A percentile compares a stretch with the other conserved stretches of the same genome.
phyloP scores from a whole-genome alignment of 768 basidiomycete species.

The Boletellus ananas region DNA sequence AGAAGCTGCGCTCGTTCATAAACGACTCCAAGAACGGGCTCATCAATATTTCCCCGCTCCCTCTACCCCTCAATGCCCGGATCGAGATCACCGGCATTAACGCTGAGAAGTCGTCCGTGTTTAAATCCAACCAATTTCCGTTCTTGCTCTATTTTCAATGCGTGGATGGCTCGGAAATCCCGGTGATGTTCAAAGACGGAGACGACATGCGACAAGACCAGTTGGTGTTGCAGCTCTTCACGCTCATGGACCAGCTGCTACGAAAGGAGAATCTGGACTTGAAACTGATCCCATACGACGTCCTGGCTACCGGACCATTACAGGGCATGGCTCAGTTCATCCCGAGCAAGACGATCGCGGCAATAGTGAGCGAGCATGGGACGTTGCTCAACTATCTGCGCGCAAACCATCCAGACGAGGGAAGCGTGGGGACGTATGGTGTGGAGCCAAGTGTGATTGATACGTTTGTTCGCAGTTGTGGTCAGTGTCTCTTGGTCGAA shows the following conservation, averaged over 20 bases:
- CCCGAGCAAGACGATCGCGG: conserved; percentile 91
- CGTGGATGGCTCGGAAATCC: conserved; percentile 79
- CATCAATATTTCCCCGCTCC: conserved; percentile 72
- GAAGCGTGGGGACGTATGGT: conserved; percentile 89
- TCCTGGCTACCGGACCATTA: conserved; percentile 84
- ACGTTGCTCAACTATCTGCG: conserved; percentile 85
- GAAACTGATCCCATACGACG: conserved; percentile 86
- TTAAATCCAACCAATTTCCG: conserved; percentile 96
- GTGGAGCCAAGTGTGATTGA: conserved; percentile 95
- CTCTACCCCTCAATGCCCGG: conserved; percentile 88
- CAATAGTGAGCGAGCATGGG: conserved; percentile 90
- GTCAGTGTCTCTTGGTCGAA: conserved; percentile 45
- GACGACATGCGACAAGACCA: conserved; percentile 99
- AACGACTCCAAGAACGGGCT: conserved; percentile 84
- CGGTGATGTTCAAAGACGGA: conserved; percentile 97
- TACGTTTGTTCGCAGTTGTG: conserved; percentile 95
- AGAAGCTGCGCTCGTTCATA: conserved; percentile 83
- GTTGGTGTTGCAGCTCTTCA: conserved; percentile 96
- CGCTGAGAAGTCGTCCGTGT: conserved; percentile 89
- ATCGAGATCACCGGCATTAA: conserved; percentile 83
- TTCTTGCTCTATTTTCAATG: conserved; percentile 89
- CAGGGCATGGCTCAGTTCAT: conserved; percentile 98
- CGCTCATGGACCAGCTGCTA: conserved; percentile 91
- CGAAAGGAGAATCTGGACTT: conserved; percentile 94
- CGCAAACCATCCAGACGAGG: conserved; percentile 86